Evolutionary conservation across 2,329 filamentous ascomycete genomes (phyloP).

Genomic region (Plectosphaerella plurivora): DNA sequence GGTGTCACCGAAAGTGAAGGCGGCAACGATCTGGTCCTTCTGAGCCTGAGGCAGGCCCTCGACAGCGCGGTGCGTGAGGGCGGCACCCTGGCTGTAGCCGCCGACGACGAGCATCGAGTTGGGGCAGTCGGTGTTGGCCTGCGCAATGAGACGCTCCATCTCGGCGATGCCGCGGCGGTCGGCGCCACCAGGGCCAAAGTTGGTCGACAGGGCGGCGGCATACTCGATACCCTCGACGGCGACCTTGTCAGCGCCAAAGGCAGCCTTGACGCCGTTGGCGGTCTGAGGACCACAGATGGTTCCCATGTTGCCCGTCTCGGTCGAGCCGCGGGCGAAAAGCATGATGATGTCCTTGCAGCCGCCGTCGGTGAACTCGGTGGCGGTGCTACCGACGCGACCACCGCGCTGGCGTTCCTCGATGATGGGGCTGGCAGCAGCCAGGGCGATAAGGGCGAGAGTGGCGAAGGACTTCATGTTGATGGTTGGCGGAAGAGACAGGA

Average conservation of each 20-base stretch:
- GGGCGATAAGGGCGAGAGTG: slow-evolving; percentile 9
- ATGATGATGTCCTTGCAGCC: slow-evolving; percentile 19
- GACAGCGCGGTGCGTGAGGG: slow-evolving; percentile 20
- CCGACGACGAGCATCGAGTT: slow-evolving; percentile 28
- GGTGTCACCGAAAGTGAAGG: slow-evolving; percentile 21
- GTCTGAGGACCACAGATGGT: slow-evolving; percentile 13
- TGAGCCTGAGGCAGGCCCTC: slow-evolving; percentile 16
- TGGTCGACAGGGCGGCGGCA: slow-evolving; percentile 23
- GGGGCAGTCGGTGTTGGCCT: slow-evolving; percentile 30
- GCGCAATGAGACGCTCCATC: slow-evolving; percentile 26
- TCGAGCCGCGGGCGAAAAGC: slow-evolving; percentile 18
- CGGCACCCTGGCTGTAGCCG: slow-evolving; percentile 32
- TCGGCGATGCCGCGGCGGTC: slow-evolving; percentile 23
- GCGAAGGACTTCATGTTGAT: slow-evolving; percentile 11
- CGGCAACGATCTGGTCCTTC: slow-evolving; percentile 17
- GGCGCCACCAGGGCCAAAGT: slow-evolving; percentile 24
- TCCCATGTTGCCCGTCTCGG: slow-evolving; percentile 15
- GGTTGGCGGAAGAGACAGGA: neutral
- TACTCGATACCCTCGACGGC: slow-evolving; percentile 27
- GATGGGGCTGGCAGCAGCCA: slow-evolving; percentile 10
- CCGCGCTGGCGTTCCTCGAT: slow-evolving; percentile 11
- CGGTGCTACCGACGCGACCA: slow-evolving; percentile 10
- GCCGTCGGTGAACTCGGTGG: slow-evolving; percentile 16
- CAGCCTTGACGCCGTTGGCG: slow-evolving; percentile 13
- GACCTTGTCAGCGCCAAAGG: slow-evolving; percentile 14